phyloP scores from a whole-genome alignment of 768 basidiomycete species.

The Cyclocybe cylindracea region DNA sequence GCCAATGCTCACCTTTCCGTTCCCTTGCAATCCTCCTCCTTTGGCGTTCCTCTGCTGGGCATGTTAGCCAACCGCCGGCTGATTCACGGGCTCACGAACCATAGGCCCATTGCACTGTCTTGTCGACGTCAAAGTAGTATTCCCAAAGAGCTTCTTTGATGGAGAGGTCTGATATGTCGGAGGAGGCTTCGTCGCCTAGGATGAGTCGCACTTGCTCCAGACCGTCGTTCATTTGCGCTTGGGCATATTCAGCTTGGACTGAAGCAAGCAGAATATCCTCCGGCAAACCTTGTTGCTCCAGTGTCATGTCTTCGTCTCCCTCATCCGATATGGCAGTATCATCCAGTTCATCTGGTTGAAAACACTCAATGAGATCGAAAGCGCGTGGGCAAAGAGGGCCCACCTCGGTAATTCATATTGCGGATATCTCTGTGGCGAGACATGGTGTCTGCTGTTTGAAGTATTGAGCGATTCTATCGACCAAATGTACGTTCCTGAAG shows the following conservation, averaged over 20 bases:
- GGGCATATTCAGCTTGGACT: conserved; percentile 16
- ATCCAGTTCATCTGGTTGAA: conserved; percentile 73
- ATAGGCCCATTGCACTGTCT: conserved; percentile 71
- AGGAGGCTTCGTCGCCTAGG: conserved; percentile 64
- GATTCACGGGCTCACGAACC: conserved; percentile 48
- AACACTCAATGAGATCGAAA: conserved; percentile 2
- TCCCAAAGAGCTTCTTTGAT: conserved; percentile 88
- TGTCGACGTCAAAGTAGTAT: conserved; percentile 80
- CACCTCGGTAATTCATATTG: conserved; percentile 81
- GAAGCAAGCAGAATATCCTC: conserved; percentile 5
- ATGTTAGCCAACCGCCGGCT: background rate
- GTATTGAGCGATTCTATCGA: too few relatives aligned
- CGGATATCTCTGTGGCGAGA: conserved; percentile 90
- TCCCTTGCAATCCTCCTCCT: conserved; percentile 63
- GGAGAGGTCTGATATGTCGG: conserved; percentile 70
- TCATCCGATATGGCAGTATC: conserved; percentile 80
- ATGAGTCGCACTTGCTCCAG: conserved; percentile 67
- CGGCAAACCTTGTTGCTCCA: conserved; percentile 73
- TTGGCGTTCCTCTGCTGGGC: conserved; percentile 58
- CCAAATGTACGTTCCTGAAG: too few relatives aligned
- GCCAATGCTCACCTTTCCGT: conserved; percentile 77
- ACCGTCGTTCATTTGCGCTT: conserved; percentile 70
- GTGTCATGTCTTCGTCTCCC: conserved; percentile 78
- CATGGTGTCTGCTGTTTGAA: conserved; percentile 45
- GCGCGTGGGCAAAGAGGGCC: conserved; percentile 7